These are phyloP conservation scores for Henningerozyma blattae DNA, from an alignment of 805 yeast genomes.

Conservation along the genomic window DNA sequence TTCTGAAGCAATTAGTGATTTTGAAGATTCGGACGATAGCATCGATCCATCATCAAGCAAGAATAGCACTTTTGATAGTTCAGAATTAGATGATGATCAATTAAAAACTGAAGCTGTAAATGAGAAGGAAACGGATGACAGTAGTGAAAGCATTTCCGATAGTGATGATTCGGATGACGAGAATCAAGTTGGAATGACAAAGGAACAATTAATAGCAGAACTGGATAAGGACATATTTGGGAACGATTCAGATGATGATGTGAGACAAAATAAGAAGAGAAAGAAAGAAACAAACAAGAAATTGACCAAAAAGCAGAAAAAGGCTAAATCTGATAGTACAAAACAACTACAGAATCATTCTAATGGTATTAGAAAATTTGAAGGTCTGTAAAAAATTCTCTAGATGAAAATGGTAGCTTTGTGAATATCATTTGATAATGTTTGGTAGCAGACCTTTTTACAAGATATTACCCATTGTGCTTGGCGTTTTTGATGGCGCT, in stretches of 20 bases:
- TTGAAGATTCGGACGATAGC: slow-evolving; percentile 2
- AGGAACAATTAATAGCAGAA: slow-evolving; percentile 23
- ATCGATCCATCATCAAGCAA: neutral
- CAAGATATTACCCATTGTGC: too few species aligned
- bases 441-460: too few species aligned
- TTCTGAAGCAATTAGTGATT: slow-evolving; percentile 3
- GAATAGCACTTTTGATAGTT: neutral
- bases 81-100: neutral
- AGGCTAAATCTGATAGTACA: slow-evolving; percentile 24
- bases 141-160: too few species aligned
- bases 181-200: slow-evolving; percentile 12
- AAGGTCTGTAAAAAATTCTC: slow-evolving; percentile 34
- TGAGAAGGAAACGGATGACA: slow-evolving; percentile 8
- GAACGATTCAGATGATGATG: slow-evolving; percentile 5
- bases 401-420: too few species aligned
- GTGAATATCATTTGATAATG: too few species aligned
- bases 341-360: slow-evolving; percentile 33
- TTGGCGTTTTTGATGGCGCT: too few species aligned
- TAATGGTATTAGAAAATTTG: slow-evolving; percentile 56
- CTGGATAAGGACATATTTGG: slow-evolving; percentile 17
- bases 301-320: slow-evolving; percentile 24
- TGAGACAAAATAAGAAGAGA: slow-evolving; percentile 7
- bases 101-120: neutral
- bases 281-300: slow-evolving; percentile 11
- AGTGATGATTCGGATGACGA: slow-evolving; percentile 19